phyloP scores from a whole-genome alignment of 345 rosid genomes.

The Lumnitzera littorea region DNA sequence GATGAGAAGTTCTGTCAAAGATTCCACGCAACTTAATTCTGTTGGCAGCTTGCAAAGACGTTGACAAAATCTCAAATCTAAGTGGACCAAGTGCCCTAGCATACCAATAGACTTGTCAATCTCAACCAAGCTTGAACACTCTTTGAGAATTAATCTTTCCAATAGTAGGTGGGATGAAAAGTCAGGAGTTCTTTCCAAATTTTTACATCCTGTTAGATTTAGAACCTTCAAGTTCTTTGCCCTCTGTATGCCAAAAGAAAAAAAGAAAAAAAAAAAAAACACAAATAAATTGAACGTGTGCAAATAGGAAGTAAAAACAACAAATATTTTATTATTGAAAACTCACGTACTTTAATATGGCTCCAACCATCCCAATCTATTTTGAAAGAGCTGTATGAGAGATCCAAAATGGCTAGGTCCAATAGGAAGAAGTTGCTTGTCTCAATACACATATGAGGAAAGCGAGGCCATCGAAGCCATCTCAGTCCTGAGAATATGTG shows the following conservation, averaged over 20 bases:
- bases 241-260: background rate
- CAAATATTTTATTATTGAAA: background rate
- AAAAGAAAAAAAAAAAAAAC: background rate
- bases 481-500: background rate
- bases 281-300: background rate
- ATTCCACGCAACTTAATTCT: background rate
- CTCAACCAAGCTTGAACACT: background rate
- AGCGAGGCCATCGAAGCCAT: constrained; percentile 1
- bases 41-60: background rate
- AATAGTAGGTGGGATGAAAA: background rate
- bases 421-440: background rate
- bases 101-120: background rate
- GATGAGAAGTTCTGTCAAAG: background rate
- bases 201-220: background rate
- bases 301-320: background rate
- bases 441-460: background rate
- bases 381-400: background rate
- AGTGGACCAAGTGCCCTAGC: background rate
- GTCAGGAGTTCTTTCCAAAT: background rate
- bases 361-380: constrained; percentile 1
- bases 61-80: background rate
- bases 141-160: constrained; percentile 4
- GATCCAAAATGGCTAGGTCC: background rate
- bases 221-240: constrained; percentile 3
- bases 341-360: background rate